phyloP scores from a whole-genome alignment of 768 basidiomycete species.

The Boletus reticulatus region DNA sequence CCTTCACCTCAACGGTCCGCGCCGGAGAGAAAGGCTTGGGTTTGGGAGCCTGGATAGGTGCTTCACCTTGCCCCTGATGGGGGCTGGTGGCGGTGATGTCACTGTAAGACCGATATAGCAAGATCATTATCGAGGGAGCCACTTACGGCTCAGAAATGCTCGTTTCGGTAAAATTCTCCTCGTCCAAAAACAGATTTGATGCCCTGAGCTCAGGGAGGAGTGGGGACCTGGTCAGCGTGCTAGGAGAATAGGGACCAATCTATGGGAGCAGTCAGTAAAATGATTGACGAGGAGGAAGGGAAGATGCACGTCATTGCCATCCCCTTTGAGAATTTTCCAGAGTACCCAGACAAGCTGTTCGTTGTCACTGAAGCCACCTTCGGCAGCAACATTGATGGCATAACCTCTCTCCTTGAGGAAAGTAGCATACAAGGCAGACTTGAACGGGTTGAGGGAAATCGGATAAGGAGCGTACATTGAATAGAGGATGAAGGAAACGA shows the following conservation, averaged over 20 bases:
- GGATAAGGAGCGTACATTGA: slow-evolving; percentile 79
- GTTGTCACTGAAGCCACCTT: slow-evolving; percentile 52
- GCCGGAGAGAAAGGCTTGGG: neutral
- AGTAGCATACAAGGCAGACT: slow-evolving; percentile 63
- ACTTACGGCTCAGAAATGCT: slow-evolving; percentile 49
- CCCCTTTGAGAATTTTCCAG: slow-evolving; percentile 83
- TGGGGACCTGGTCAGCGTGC: slow-evolving; percentile 68
- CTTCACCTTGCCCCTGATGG: slow-evolving; percentile 6
- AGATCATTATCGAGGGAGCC: neutral
- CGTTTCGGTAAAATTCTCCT: slow-evolving; percentile 48
- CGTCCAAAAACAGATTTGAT: slow-evolving; percentile 66
- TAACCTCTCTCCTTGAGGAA: slow-evolving; percentile 67
- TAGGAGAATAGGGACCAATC: slow-evolving; percentile 83
- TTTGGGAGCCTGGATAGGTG: slow-evolving; percentile 1
- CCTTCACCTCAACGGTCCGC: slow-evolving; percentile 10
- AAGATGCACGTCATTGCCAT: slow-evolving; percentile 67
- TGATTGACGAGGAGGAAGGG: neutral
- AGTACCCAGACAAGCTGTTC: slow-evolving; percentile 85
- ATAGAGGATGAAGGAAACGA: slow-evolving; percentile 77
- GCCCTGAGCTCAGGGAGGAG: slow-evolving; percentile 75
- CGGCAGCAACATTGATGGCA: slow-evolving; percentile 49
- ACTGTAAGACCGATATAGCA: slow-evolving; percentile 22
- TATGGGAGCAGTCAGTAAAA: slow-evolving; percentile 27
- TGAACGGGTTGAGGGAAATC: slow-evolving; percentile 79
- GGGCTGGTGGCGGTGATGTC: slow-evolving; percentile 6